phyloP scores from a whole-genome alignment of 768 basidiomycete genomes.

The Serendipita sp. region DNA sequence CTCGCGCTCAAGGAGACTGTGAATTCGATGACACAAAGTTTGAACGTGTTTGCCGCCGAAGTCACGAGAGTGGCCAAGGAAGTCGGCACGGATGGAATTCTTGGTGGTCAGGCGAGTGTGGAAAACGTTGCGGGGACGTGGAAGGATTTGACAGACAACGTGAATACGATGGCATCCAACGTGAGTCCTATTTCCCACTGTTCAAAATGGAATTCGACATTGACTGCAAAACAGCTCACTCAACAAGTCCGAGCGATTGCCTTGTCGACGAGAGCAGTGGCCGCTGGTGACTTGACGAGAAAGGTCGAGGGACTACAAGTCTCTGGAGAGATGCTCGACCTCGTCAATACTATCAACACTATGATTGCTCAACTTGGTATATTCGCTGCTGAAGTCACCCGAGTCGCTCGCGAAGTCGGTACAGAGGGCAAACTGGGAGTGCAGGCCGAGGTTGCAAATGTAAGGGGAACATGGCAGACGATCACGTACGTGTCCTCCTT shows the following conservation, averaged over 20 bases:
- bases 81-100: conserved; percentile 89
- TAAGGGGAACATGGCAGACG: conserved; percentile 97
- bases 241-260: conserved; percentile 88
- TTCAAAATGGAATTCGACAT: not conserved
- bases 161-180: conserved; percentile 91
- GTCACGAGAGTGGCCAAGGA: conserved; percentile 72
- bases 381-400: conserved; percentile 72
- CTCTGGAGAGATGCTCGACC: conserved; percentile 86
- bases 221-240: conserved; percentile 43
- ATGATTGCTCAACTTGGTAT: conserved; percentile 55
- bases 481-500: conserved; percentile 62
- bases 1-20: conserved; percentile 69
- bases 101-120: conserved; percentile 90
- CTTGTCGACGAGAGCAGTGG: conserved; percentile 85
- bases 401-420: conserved; percentile 93
- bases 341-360: conserved; percentile 96
- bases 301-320: conserved; percentile 89
- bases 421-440: conserved; percentile 98
- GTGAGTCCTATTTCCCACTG: conserved; percentile 25
- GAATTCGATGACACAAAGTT: conserved; percentile 83
- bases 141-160: conserved; percentile 92
- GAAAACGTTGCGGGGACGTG: conserved; percentile 92
- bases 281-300: conserved; percentile 80
- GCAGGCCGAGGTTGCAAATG: conserved; percentile 90
- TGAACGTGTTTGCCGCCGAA: conserved; percentile 75